phyloP scores from a whole-genome alignment of 768 basidiomycete species.

The Boletus reticuloceps region DNA sequence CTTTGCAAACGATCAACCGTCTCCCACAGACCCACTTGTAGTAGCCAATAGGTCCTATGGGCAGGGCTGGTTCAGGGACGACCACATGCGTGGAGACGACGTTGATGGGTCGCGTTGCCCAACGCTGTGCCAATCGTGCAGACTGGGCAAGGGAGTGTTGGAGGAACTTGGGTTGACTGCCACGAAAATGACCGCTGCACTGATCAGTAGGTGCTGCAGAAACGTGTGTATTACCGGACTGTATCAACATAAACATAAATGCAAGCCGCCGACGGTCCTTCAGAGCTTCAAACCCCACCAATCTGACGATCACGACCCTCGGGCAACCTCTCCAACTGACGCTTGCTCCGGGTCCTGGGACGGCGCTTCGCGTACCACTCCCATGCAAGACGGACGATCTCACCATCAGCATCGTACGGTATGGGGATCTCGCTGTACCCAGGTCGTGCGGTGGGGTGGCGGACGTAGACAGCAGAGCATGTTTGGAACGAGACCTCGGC shows the following conservation, averaged over 20 bases:
- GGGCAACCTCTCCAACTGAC: constrained; percentile 60
- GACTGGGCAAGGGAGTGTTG: background rate
- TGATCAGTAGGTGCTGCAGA: background rate
- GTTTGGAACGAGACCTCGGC: constrained; percentile 83
- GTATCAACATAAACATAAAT: background rate
- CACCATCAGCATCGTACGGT: constrained; percentile 95
- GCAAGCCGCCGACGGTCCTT: background rate
- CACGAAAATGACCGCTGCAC: background rate
- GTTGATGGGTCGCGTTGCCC: background rate
- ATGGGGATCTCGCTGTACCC: constrained; percentile 95
- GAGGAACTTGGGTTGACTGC: background rate
- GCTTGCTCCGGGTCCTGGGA: constrained; percentile 63
- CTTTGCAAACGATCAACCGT: background rate
- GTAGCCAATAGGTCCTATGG: too few relatives aligned
- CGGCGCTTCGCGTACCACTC: constrained; percentile 86
- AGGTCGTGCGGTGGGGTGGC: constrained; percentile 95
- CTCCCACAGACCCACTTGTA: background rate
- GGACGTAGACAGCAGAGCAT: constrained; percentile 89
- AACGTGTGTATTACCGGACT: constrained; percentile 1
- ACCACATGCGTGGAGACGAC: too few relatives aligned
- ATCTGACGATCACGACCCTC: constrained; percentile 51
- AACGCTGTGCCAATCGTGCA: too few relatives aligned
- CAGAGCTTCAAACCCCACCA: constrained; percentile 17
- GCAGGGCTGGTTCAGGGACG: too few relatives aligned
- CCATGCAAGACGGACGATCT: constrained; percentile 90